These are phyloP conservation scores for Hypoxylon sp. DNA, from an alignment of 2,329 filamentous ascomycete genomes.

Conservation along the genomic window DNA sequence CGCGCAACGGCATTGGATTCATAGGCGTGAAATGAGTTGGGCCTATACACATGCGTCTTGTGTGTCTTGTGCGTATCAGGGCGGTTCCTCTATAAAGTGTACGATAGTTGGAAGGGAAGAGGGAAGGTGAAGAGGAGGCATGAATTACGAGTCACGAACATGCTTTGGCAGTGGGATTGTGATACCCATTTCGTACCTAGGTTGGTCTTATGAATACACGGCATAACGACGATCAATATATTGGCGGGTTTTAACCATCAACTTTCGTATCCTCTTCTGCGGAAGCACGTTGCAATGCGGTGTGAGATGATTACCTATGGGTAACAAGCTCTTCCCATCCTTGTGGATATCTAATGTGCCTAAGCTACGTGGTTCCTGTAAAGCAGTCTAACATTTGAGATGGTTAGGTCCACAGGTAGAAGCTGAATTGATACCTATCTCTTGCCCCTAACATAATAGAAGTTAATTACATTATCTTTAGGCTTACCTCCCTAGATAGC, in stretches of 20 bases:
- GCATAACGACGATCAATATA: slow-evolving; percentile 6
- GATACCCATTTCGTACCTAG: slow-evolving; percentile 39
- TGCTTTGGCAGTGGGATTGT: slow-evolving; percentile 38
- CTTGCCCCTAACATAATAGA: not conserved
- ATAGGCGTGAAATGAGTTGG: slow-evolving; percentile 71
- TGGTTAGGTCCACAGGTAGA: not conserved
- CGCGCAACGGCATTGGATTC: slow-evolving; percentile 75
- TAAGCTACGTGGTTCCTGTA: slow-evolving; percentile 4
- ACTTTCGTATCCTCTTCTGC: not conserved
- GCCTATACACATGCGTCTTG: slow-evolving; percentile 17
- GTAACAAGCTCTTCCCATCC: not conserved
- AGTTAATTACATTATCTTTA: too few species aligned
- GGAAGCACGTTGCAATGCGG: not conserved
- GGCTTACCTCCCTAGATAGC: too few species aligned
- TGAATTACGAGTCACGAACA: slow-evolving; percentile 42
- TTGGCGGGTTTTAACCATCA: not conserved
- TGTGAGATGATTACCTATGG: not conserved
- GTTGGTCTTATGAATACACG: slow-evolving; percentile 11
- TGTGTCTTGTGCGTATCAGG: not conserved
- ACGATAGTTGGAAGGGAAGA: not conserved
- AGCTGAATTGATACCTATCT: not conserved
- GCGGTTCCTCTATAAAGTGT: not conserved
- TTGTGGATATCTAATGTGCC: slow-evolving; percentile 1
- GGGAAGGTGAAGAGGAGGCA: slow-evolving; percentile 11
- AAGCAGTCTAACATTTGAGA: not conserved